A percentile compares a stretch with the other conserved stretches of the same genome.
Conservation (phyloP, 768 basidiomycete species). For the Artomyces pyxidatus region DNA sequence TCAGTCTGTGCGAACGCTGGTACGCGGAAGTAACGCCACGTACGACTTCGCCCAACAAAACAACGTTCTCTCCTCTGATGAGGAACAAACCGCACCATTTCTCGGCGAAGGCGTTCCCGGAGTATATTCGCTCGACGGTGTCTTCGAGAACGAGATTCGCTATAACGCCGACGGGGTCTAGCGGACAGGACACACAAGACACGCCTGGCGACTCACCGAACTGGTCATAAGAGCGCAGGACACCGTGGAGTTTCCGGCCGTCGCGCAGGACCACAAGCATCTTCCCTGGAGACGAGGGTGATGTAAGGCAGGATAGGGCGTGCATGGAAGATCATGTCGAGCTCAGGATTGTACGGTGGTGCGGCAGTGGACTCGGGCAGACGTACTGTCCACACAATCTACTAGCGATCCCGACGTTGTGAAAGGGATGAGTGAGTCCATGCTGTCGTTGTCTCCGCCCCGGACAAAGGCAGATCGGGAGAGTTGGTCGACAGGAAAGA, state of each 20-base stretch:
- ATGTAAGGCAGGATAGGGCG: constrained; percentile 9
- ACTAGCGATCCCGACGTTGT: constrained; percentile 98
- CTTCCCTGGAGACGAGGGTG: constrained; percentile 60
- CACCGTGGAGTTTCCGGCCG: constrained; percentile 93
- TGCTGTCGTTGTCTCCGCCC: constrained; percentile 23
- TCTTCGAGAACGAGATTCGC: constrained; percentile 97
- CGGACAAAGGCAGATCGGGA: background rate
- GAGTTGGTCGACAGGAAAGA: background rate
- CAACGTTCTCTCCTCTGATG: constrained; percentile 97
- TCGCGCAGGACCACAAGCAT: constrained; percentile 96
- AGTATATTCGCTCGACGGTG: constrained; percentile 91
- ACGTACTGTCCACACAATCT: constrained; percentile 99
- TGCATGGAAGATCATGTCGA: constrained; percentile 11
- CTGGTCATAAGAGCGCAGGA: constrained; percentile 95
- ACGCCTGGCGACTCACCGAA: constrained; percentile 67
- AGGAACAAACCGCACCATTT: constrained; percentile 84
- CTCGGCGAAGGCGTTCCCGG: constrained; percentile 82
- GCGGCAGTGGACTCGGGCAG: constrained; percentile 36
- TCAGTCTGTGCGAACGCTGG: background rate
- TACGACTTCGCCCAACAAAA: constrained; percentile 93
- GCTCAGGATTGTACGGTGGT: constrained; percentile 20
- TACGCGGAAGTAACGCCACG: constrained; percentile 25
- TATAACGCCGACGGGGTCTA: constrained; percentile 23
- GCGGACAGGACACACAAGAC: background rate
- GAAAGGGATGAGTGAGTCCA: constrained; percentile 97